Base-by-base conservation (phyloP, 2,329 filamentous ascomycete species). In the Fusarium anthophilum region DNA sequence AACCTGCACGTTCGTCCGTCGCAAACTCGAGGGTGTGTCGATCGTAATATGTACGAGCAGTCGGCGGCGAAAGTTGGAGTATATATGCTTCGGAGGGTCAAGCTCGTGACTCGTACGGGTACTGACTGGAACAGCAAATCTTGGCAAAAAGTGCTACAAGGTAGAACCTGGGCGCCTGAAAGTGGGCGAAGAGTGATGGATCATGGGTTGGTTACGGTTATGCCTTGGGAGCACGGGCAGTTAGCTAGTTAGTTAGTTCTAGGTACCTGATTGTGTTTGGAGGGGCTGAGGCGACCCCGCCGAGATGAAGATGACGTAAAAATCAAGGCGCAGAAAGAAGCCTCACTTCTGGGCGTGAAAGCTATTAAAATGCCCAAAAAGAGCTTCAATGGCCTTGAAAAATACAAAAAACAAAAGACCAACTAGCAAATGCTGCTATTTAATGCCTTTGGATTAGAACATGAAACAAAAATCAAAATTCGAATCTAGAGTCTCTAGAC, bases 401-500 rank as follows among this genome's bases (percentile, higher is more conserved):
- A 66, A 66, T 28, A 6, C 9, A 2, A 15, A 66, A 63, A 67
- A 56, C 6, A 6, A 53, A 6, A 11, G 32, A 15, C 6, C 0
- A 1, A 12, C 20, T 18, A 5, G 22, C 2, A 8, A 7, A n/a
- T 14, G 26, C 12, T 4, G 2, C 10, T 6, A 14, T 2, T 22
- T 5, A 26, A 20, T 37, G 9, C 18, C 20, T 37, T 6, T 12
- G 4, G 8, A 30, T 10, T 6, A 1, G 14, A 14, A 8, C 39
- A 50, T 45, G 28, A 3, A 20, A 12, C 57, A 77, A 81, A 82
- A 82, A 75, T 45, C 63, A 79, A 79, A 80, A 82, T 79, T 86
- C 82, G 84, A 86, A 86, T 79, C 81, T 79, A 79, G 77, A 68
- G 63, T 67, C 79, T 81, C 81, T 79, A 82, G 81, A 81, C 68